phyloP scores from a whole-genome alignment of 495 filamentous ascomycete species.

The Annulohypoxylon bovei region DNA sequence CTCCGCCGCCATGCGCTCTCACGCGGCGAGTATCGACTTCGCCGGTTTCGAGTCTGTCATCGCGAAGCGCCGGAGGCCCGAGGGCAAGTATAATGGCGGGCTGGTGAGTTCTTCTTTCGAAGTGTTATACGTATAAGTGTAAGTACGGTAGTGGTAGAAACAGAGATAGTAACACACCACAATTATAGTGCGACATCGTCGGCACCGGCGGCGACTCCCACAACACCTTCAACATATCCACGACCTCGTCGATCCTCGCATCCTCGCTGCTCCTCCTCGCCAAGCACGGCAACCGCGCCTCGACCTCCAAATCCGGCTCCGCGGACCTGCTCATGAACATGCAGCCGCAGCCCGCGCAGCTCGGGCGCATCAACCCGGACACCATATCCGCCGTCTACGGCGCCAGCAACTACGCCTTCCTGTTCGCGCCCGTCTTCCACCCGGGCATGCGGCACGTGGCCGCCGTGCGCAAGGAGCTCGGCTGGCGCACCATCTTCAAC shows the following conservation, averaged over 20 bases:
- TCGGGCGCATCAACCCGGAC: constrained; percentile 73
- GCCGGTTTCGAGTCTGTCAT: constrained; percentile 55
- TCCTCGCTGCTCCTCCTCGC: constrained; percentile 82
- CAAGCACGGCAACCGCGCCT: constrained; percentile 97
- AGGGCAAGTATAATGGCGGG: constrained; percentile 76
- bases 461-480: constrained; percentile 81
- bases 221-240: constrained; percentile 97
- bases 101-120: constrained; percentile 60
- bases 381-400: constrained; percentile 77
- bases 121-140: background rate
- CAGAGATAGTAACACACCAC: background rate
- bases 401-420: constrained; percentile 88
- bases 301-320: constrained; percentile 93
- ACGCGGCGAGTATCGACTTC: constrained; percentile 62
- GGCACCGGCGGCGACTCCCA: constrained; percentile 97
- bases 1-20: constrained; percentile 70
- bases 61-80: constrained; percentile 62
- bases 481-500: constrained; percentile 96
- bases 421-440: constrained; percentile 97
- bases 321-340: constrained; percentile 87
- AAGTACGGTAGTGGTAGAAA: background rate
- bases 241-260: constrained; percentile 90
- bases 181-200: constrained; percentile 86
- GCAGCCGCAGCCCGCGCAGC: constrained; percentile 72
- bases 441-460: constrained; percentile 90